phyloP scores from a whole-genome alignment of 2,329 filamentous ascomycete genomes.

The Pestalotiopsis sp. region DNA sequence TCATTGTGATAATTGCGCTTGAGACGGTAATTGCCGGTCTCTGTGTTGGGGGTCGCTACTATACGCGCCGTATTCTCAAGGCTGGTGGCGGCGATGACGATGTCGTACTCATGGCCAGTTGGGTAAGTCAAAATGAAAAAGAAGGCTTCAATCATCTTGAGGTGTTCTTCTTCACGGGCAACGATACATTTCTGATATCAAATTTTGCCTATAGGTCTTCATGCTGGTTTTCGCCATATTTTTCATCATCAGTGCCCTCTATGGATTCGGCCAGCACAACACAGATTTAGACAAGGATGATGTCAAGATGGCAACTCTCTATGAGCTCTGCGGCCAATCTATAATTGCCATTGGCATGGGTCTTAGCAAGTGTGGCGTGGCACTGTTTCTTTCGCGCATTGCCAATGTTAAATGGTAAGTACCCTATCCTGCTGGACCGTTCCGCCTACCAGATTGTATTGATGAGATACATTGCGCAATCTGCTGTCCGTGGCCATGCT shows the following conservation, averaged over 20 bases:
- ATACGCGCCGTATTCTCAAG: background rate
- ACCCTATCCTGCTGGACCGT: background rate
- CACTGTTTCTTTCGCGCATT: constrained; percentile 22
- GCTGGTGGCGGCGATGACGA: background rate
- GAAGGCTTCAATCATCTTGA: background rate
- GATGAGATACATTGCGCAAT: background rate
- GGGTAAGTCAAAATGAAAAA: background rate
- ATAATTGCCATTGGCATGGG: constrained; percentile 19
- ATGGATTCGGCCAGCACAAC: constrained; percentile 21
- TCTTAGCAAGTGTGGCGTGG: constrained; percentile 20
- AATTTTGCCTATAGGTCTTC: background rate
- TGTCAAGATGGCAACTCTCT: constrained; percentile 18
- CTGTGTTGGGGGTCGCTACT: background rate
- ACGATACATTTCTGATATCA: background rate
- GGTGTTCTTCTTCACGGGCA: background rate
- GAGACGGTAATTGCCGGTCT: background rate
- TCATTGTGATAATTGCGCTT: background rate
- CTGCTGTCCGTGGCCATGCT: no score
- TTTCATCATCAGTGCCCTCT: constrained; percentile 17
- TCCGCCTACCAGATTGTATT: background rate
- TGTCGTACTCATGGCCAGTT: background rate
- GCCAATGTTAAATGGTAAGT: constrained; percentile 18
- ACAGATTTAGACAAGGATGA: constrained; percentile 16
- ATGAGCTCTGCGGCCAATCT: constrained; percentile 18
- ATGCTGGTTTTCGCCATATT: constrained; percentile 5